Base-by-base conservation (phyloP, 2,329 filamentous ascomycete genomes). In the Camptophora hylomeconis region DNA sequence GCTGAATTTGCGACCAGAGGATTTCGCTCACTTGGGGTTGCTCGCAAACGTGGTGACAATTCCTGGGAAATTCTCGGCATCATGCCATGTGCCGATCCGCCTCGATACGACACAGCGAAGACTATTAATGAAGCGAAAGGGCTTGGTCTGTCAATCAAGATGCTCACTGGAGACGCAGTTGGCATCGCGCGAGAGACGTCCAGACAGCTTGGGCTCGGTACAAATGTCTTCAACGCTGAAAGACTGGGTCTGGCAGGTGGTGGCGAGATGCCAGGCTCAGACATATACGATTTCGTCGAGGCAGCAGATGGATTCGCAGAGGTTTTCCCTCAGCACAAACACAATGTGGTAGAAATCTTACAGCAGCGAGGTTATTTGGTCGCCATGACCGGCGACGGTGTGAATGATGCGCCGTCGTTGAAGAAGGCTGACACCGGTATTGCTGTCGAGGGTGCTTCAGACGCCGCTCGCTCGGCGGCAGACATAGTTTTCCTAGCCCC, bases 381-480 rank as follows among this genome's bases (percentile, higher is more conserved):
- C 60, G 84, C 83, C 54, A 92, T 93, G 84, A 93, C 83, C 59
- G 83, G 83, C 67, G 84, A 92, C 46, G 83, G 83, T 70, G 83
- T 92, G 62, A 92, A 92, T 61, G 83, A 92, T 58, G 83, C 83
- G 41, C 81, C 83, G 40, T 92, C 82, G 17, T 66, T 92, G 52
- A 92, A 92, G 67, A 92, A 86, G 67, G 83, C 83, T n/a, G 82
- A 93, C 61, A 92, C 82, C 48, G 84, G 84, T 68, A 92, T 93
- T 62, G 84, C 84, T 41, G 83, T 93, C 48, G 81, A 92, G 63
- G 83, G 83, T 63, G 75, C 84, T 38, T 89, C 82, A 16, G 84
- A 92, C 53, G 84, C 83, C 52, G 84, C 84, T 48, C 80, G 82
- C 44, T 89, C 83, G 35, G 83, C 83, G 44, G 81, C 84, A 49